These are phyloP conservation scores for Colletotrichum liriopes DNA, from an alignment of 2,329 filamentous ascomycete species.

Conservation along the genomic window DNA sequence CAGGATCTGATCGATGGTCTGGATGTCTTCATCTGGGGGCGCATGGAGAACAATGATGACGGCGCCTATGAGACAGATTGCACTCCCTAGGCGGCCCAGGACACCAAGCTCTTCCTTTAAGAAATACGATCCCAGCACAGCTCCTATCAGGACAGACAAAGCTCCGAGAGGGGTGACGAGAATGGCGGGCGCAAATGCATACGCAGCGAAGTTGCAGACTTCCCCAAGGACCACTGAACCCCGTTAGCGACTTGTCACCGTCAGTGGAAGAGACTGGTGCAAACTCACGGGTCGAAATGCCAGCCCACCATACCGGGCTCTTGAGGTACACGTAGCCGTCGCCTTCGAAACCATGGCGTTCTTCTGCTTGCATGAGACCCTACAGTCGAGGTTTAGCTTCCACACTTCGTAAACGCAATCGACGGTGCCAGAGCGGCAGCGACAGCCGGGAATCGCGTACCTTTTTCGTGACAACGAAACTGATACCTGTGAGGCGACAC, in stretches of 20 bases:
- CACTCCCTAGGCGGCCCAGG: constrained; percentile 93
- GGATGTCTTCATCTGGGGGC: constrained; percentile 91
- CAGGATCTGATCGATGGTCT: constrained; percentile 93
- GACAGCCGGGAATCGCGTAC: constrained; percentile 63
- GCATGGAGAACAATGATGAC: constrained; percentile 98
- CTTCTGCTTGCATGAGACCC: constrained; percentile 92
- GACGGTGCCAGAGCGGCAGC: constrained; percentile 7
- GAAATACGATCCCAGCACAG: constrained; percentile 95
- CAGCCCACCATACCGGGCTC: constrained; percentile 98
- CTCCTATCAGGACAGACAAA: constrained; percentile 93
- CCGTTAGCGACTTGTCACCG: constrained; percentile 19
- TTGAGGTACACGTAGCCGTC: constrained; percentile 95
- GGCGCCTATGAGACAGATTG: constrained; percentile 94
- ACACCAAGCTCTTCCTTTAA: constrained; percentile 91
- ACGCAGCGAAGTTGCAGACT: constrained; percentile 97
- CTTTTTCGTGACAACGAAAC: constrained; percentile 99
- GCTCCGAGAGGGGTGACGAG: constrained; percentile 95
- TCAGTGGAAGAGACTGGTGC: not conserved
- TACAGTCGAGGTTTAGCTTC: constrained; percentile 55
- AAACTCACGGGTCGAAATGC: constrained; percentile 85
- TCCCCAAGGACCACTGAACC: constrained; percentile 88
- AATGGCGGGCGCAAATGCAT: constrained; percentile 98
- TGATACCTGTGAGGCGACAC: constrained; percentile 75
- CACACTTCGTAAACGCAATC: constrained; percentile 30
- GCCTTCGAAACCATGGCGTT: constrained; percentile 95